Evolutionary conservation across 2,329 filamentous ascomycete species (phyloP).

Genomic region (Ophiostoma tasmaniense): DNA sequence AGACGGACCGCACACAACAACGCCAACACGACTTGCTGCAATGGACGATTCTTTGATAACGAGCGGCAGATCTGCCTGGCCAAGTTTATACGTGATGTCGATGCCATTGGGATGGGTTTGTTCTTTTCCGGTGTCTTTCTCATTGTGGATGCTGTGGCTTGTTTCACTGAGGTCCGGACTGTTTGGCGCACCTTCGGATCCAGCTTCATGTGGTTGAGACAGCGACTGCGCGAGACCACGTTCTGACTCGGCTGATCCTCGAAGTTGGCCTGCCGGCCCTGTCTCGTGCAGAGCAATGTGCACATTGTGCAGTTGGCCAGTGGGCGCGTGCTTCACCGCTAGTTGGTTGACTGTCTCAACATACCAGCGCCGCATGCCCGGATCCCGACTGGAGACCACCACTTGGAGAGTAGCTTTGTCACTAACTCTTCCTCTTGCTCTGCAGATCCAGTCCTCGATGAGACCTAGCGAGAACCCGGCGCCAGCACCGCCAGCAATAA

Average conservation of each 20-base stretch:
- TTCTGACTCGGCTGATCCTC: not conserved
- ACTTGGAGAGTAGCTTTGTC: not conserved
- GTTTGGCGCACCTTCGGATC: not conserved
- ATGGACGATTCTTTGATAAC: not conserved
- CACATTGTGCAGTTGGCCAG: not conserved
- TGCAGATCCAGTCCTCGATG: conserved; percentile 33
- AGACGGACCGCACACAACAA: not conserved
- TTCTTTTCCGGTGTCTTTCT: not conserved
- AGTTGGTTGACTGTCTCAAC: not conserved
- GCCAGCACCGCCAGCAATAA: conserved; percentile 49
- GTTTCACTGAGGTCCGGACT: not conserved
- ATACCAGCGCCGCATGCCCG: not conserved
- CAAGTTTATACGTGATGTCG: not conserved
- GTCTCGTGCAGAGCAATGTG: not conserved
- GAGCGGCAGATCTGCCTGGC: not conserved
- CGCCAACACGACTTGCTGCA: not conserved
- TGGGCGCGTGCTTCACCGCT: not conserved
- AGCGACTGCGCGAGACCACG: not conserved
- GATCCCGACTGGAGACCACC: not conserved
- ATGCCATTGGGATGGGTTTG: not conserved
- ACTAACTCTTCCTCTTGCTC: not conserved
- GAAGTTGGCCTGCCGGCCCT: not conserved
- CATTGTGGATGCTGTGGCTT: not conserved
- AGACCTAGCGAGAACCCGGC: conserved; percentile 44
- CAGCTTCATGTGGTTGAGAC: not conserved